phyloP scores from a whole-genome alignment of 768 basidiomycete species.

The Boletus rubropictus region DNA sequence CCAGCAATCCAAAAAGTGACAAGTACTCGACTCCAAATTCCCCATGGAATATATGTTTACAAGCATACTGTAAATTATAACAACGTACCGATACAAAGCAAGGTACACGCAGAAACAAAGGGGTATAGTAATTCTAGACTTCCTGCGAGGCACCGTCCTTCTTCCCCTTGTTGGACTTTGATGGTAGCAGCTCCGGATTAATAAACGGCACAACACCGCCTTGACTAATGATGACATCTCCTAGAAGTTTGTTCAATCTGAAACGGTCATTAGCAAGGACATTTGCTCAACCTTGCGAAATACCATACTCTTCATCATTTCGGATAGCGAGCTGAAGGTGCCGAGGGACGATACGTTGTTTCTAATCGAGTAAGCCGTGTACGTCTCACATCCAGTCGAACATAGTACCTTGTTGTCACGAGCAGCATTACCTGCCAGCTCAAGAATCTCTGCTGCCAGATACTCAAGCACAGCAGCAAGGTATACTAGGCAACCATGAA shows the following conservation, averaged over 20 bases:
- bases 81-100: constrained; percentile 24
- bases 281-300: neutral
- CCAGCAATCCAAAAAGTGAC: neutral
- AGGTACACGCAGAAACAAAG: constrained; percentile 3
- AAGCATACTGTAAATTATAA: constrained; percentile 30
- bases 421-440: constrained; percentile 75
- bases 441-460: constrained; percentile 80
- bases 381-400: neutral
- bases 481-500: constrained; percentile 47
- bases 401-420: constrained; percentile 57
- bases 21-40: too few species aligned
- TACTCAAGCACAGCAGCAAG: constrained; percentile 85
- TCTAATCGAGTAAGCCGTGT: constrained; percentile 26
- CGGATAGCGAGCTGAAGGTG: constrained; percentile 72
- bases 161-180: constrained; percentile 43
- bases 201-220: constrained; percentile 74
- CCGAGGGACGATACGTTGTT: constrained; percentile 76
- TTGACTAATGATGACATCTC: constrained; percentile 63
- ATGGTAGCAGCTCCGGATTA: constrained; percentile 42
- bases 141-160: constrained; percentile 48
- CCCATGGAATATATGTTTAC: constrained; percentile 10
- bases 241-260: constrained; percentile 54
- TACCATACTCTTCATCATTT: constrained; percentile 63
- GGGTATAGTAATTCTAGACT: constrained; percentile 31
- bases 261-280: neutral